These are phyloP conservation scores for Choiromyces venosus DNA, from an alignment of 495 filamentous ascomycete species.

Conservation along the genomic window DNA sequence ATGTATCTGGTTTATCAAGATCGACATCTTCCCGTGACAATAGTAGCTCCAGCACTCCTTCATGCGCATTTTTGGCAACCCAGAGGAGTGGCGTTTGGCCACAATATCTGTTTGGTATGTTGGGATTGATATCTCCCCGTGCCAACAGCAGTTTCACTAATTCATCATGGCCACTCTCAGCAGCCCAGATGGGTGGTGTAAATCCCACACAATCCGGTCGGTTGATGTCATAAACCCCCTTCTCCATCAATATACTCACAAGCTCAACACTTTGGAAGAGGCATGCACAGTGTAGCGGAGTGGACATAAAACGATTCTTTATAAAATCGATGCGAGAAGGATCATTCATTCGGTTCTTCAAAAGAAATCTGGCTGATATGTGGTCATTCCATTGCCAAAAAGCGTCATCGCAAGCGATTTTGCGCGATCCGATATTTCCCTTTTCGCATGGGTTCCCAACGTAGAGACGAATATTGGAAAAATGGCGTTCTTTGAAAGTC, in stretches of 20 bases:
- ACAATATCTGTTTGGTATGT: constrained; percentile 7
- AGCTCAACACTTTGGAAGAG: not conserved
- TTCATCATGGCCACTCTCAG: constrained; percentile 27
- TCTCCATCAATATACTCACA: not conserved
- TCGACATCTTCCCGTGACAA: constrained; percentile 10
- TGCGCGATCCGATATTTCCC: not conserved
- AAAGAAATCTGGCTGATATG: not conserved
- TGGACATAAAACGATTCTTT: not conserved
- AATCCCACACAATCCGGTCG: not conserved
- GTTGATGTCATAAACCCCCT: not conserved
- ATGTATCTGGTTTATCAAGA: constrained; percentile 5
- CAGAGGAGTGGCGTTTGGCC: constrained; percentile 40
- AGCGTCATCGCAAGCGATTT: not conserved
- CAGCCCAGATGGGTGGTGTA: constrained; percentile 42
- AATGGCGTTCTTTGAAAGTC: not conserved
- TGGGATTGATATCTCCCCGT: constrained; percentile 34
- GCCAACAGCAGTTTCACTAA: constrained; percentile 27
- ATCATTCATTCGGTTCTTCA: not conserved
- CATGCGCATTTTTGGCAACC: constrained; percentile 44
- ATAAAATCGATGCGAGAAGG: not conserved
- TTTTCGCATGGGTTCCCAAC: not conserved
- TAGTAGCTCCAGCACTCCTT: constrained; percentile 38
- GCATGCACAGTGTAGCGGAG: not conserved
- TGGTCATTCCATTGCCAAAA: not conserved
- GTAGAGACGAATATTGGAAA: not conserved